These are phyloP conservation scores for Ilyonectria robusta DNA, from an alignment of 2,329 filamentous ascomycete species.

Conservation along the genomic window DNA sequence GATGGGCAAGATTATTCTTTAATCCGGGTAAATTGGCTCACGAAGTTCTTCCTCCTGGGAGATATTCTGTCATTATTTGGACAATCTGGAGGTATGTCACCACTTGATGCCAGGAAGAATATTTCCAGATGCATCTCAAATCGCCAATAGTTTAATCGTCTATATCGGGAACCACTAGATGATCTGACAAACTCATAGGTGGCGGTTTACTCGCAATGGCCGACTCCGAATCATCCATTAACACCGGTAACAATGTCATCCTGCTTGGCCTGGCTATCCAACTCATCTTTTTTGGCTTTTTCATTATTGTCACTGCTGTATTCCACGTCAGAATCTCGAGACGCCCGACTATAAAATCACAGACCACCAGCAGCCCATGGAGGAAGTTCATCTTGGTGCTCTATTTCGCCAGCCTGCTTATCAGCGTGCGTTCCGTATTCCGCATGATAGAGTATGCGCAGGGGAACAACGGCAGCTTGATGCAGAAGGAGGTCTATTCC, in stretches of 20 bases:
- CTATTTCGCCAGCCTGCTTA: not conserved
- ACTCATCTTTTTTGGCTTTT: not conserved
- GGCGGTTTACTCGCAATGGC: not conserved
- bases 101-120: too few species aligned
- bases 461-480: not conserved
- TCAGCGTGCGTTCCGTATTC: not conserved
- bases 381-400: not conserved
- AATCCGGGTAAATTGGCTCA: conserved; percentile 7
- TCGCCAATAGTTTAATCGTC: too few species aligned
- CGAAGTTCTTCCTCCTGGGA: conserved; percentile 14
- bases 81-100: not conserved
- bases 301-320: not conserved
- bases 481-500: not conserved
- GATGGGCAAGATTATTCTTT: not conserved
- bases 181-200: not conserved
- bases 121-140: too few species aligned
- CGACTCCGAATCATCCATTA: not conserved
- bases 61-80: conserved; percentile 5
- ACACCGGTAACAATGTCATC: not conserved
- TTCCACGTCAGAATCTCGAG: not conserved
- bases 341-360: not conserved
- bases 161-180: too few species aligned
- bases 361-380: not conserved
- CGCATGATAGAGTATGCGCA: not conserved
- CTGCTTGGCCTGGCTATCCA: not conserved